Conservation (phyloP, 2,329 filamentous ascomycete genomes). For the Hyphodiscus sp. region DNA sequence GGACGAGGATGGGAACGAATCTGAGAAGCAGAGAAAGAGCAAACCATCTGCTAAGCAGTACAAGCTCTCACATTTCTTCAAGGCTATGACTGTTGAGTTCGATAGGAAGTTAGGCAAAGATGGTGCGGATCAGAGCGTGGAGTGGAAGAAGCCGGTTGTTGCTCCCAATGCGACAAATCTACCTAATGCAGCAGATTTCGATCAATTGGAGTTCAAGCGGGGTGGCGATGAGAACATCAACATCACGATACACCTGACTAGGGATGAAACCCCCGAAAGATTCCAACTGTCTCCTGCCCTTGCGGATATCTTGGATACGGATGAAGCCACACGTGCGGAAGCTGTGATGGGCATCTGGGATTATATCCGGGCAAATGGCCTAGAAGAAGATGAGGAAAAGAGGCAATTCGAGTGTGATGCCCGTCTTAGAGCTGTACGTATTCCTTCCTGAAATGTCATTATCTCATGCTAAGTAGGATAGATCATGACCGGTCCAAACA, state of each 20-base stretch:
- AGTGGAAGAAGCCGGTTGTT: constrained; percentile 77
- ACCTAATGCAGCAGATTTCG: constrained; percentile 69
- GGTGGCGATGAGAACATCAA: constrained; percentile 90
- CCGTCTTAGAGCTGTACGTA: constrained; percentile 63
- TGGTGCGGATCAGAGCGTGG: constrained; percentile 54
- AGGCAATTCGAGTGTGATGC: constrained; percentile 88
- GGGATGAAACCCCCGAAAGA: constrained; percentile 80
- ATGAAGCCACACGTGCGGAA: constrained; percentile 80
- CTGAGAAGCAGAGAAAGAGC: constrained; percentile 30
- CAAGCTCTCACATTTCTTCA: constrained; percentile 75
- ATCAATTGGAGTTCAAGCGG: constrained; percentile 85
- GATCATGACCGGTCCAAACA: constrained; percentile 54
- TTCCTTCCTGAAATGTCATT: not conserved
- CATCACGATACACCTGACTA: constrained; percentile 76
- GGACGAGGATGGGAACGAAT: constrained; percentile 50
- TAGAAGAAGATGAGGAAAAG: constrained; percentile 95
- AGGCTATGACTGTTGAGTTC: constrained; percentile 68
- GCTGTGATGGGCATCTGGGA: constrained; percentile 92
- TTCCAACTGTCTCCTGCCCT: constrained; percentile 74
- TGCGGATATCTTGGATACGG: constrained; percentile 77
- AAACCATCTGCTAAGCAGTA: constrained; percentile 40
- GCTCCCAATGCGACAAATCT: constrained; percentile 43
- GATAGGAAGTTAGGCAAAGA: constrained; percentile 55
- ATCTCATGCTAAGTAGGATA: constrained; percentile 31
- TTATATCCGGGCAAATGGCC: constrained; percentile 76